These are phyloP conservation scores for Phallus indusiatus DNA, from an alignment of 768 basidiomycete species.

Conservation along the genomic window DNA sequence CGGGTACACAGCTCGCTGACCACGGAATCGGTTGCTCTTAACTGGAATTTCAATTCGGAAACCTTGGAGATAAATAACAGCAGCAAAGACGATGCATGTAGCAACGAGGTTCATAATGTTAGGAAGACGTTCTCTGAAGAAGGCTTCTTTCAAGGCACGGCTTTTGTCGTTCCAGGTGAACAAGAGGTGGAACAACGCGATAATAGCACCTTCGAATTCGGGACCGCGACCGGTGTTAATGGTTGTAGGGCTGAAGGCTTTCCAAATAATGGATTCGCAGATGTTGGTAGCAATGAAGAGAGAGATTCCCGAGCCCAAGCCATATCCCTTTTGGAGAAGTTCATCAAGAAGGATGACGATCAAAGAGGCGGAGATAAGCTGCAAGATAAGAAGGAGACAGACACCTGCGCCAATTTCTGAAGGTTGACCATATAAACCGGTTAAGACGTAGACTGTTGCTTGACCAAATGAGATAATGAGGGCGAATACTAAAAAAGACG, in stretches of 20 bases:
- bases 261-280: conserved; percentile 99
- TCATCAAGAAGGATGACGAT: conserved; percentile 98
- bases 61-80: conserved; percentile 97
- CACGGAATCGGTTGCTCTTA: conserved; percentile 92
- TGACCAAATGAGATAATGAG: conserved; percentile 95
- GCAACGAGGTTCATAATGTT: conserved; percentile 98
- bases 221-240: conserved; percentile 97
- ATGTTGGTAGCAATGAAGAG: conserved; percentile 99
- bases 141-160: conserved; percentile 92
- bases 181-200: conserved; percentile 92
- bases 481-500: conserved; percentile 66
- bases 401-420: conserved; percentile 91
- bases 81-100: conserved; percentile 83
- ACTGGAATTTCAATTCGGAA: conserved; percentile 99
- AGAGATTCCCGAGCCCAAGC: conserved; percentile 96
- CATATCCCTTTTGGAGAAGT: conserved; percentile 97
- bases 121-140: conserved; percentile 94
- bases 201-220: conserved; percentile 95
- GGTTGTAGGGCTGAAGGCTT: conserved; percentile 97
- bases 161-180: conserved; percentile 99
- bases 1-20: conserved; percentile 93
- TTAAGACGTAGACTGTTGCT: conserved; percentile 93
- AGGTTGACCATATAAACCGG: conserved; percentile 93
- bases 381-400: conserved; percentile 92
- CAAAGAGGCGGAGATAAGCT: conserved; percentile 86